Percentiles rank a stretch among this genome's conserved stretches.
phyloP scores from a whole-genome alignment of 208 protist species.

The Vickermania spadyakhi region DNA sequence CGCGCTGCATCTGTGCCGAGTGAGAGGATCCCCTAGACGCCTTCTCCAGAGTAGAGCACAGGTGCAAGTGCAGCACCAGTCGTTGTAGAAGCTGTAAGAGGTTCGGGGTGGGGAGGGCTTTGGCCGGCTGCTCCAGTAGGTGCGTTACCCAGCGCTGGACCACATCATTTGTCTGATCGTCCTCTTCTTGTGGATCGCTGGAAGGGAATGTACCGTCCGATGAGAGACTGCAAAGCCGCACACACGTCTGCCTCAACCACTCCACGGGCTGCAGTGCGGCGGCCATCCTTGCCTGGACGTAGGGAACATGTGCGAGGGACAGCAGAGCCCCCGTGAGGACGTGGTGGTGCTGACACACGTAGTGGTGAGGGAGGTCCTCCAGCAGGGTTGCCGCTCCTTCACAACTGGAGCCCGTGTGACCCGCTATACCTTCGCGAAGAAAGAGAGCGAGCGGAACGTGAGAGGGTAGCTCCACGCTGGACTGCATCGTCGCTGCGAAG shows the following conservation, averaged over 20 bases:
- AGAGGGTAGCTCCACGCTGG: neutral
- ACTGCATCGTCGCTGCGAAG: neutral
- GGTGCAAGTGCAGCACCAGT: neutral
- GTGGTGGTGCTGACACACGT: neutral
- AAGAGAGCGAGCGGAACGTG: neutral
- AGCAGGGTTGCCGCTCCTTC: too few species aligned
- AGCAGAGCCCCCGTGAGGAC: neutral
- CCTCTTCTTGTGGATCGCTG: neutral
- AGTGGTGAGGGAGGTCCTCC: neutral
- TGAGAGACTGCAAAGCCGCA: neutral
- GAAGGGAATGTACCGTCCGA: neutral
- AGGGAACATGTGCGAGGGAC: neutral
- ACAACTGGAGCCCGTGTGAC: neutral
- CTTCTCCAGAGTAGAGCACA: neutral
- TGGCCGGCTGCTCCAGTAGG: too few species aligned
- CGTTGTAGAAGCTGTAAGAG: neutral
- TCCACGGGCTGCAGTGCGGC: neutral
- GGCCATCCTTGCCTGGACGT: neutral
- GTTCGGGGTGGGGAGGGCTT: neutral
- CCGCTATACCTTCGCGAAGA: neutral
- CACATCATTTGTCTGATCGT: neutral
- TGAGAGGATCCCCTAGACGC: neutral
- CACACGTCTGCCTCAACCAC: neutral
- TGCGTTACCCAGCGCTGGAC: too few species aligned
- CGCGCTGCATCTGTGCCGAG: neutral